phyloP scores from a whole-genome alignment of 805 yeast genomes.

The Scheffersomyces amazonensis region DNA sequence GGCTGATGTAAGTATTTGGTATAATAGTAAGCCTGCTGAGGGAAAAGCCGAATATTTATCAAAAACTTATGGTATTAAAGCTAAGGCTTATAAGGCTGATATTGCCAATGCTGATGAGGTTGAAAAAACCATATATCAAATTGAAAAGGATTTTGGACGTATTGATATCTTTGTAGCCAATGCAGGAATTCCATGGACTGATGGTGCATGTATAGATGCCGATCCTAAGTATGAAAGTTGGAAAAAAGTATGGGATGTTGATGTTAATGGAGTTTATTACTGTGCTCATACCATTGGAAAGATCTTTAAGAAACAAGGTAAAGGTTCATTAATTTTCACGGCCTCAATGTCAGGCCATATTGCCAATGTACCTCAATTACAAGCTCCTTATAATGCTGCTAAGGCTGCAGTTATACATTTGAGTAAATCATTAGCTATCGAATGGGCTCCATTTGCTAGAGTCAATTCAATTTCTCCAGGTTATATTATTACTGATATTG shows the following conservation, averaged over 20 bases:
- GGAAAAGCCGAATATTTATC: slow-evolving; percentile 57
- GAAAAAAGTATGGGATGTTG: slow-evolving; percentile 37
- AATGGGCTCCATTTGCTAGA: slow-evolving; percentile 47
- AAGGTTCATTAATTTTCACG: slow-evolving; percentile 43
- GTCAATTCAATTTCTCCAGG: slow-evolving; percentile 45
- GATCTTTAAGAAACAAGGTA: slow-evolving; percentile 35
- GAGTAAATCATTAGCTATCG: slow-evolving; percentile 43
- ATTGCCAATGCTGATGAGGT: slow-evolving; percentile 51
- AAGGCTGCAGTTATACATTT: slow-evolving; percentile 45
- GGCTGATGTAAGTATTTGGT: slow-evolving; percentile 63
- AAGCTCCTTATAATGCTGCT: slow-evolving; percentile 47
- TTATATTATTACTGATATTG: slow-evolving; percentile 39
- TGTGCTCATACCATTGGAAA: slow-evolving; percentile 42
- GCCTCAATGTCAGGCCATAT: slow-evolving; percentile 49
- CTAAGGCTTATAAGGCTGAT: slow-evolving; percentile 63
- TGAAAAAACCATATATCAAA: slow-evolving; percentile 45
- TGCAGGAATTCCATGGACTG: slow-evolving; percentile 84
- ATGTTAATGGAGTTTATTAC: slow-evolving; percentile 41
- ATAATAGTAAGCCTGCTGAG: slow-evolving; percentile 52
- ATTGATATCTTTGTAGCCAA: slow-evolving; percentile 85
- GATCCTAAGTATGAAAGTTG: slow-evolving; percentile 29
- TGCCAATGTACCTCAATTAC: slow-evolving; percentile 44
- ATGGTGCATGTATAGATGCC: slow-evolving; percentile 48
- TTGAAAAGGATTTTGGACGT: slow-evolving; percentile 68
- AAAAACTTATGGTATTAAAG: slow-evolving; percentile 56